phyloP scores from a whole-genome alignment of 2,329 filamentous ascomycete species.

The Metarhizium brunneum region DNA sequence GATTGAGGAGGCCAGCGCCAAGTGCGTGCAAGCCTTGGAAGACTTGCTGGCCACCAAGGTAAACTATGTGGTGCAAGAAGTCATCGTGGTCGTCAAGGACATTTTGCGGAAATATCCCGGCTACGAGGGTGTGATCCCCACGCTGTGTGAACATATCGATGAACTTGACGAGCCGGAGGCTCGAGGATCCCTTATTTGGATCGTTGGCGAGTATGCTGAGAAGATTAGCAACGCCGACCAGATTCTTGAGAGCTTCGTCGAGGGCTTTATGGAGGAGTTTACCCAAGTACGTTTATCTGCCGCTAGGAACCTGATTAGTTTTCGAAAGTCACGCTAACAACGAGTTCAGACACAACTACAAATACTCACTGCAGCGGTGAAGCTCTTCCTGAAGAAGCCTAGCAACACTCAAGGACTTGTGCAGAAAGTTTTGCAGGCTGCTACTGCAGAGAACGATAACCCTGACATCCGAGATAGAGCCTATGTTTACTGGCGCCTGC shows the following conservation, averaged over 20 bases:
- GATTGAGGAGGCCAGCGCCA: conserved; percentile 89
- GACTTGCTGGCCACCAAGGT: conserved; percentile 96
- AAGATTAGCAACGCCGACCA: conserved; percentile 99
- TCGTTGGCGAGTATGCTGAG: conserved; percentile 96
- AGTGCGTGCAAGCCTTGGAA: conserved; percentile 86
- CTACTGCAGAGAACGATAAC: conserved; percentile 93
- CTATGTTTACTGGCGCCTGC: conserved; percentile 94
- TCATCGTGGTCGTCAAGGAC: conserved; percentile 97
- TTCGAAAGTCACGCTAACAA: conserved; percentile 3
- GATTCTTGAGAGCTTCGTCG: conserved; percentile 83
- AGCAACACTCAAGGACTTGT: conserved; percentile 84
- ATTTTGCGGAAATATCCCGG: conserved; percentile 96
- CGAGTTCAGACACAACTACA: conserved; percentile 76
- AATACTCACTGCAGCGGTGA: conserved; percentile 93
- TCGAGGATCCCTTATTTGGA: conserved; percentile 90
- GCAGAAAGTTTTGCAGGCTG: conserved; percentile 86
- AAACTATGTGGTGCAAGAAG: conserved; percentile 98
- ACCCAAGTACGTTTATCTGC: conserved; percentile 55
- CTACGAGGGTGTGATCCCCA: conserved; percentile 96
- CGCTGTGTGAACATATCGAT: conserved; percentile 91
- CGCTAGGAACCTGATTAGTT: not conserved
- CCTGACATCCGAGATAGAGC: conserved; percentile 94
- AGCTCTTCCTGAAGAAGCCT: conserved; percentile 94
- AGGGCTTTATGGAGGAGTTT: conserved; percentile 92
- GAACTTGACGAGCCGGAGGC: conserved; percentile 92